A percentile compares a stretch with the other conserved stretches of the same genome.
Conservation (phyloP, 2,329 filamentous ascomycete species). For the Talaromyces sp. region DNA sequence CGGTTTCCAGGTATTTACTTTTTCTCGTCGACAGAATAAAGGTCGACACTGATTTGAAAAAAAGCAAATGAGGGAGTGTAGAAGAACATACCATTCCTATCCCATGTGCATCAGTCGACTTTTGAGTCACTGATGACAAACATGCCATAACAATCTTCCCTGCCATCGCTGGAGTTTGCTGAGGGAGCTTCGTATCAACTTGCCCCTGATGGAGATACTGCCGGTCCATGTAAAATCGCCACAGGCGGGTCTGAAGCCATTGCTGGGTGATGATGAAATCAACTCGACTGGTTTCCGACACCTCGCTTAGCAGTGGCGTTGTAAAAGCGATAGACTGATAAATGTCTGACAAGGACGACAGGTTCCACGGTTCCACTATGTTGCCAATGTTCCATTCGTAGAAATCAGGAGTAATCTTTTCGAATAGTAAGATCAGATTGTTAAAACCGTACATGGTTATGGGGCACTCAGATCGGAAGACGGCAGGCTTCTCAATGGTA, state of each 20-base stretch:
- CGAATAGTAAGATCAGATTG: not conserved
- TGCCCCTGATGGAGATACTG: not conserved
- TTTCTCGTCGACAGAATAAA: not conserved
- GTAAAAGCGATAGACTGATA: not conserved
- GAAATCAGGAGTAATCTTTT: not conserved
- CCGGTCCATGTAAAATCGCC: constrained; percentile 1
- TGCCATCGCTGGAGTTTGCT: not conserved
- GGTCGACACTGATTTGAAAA: not conserved
- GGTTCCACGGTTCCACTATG: not conserved
- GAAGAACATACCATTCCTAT: not conserved
- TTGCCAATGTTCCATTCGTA: not conserved
- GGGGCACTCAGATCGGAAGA: not conserved
- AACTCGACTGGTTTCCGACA: not conserved
- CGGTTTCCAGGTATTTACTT: too few relatives aligned
- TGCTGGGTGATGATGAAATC: constrained; percentile 2
- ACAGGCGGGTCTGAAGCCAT: constrained; percentile 6
- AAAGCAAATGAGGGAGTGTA: not conserved
- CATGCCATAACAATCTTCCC: constrained; percentile 4
- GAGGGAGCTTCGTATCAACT: not conserved
- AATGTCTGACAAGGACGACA: not conserved
- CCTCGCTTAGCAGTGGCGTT: not conserved
- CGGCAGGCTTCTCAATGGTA: not conserved
- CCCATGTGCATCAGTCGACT: constrained; percentile 2
- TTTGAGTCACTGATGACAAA: constrained; percentile 5
- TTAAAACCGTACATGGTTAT: constrained; percentile 2